phyloP scores from a whole-genome alignment of 2,329 filamentous ascomycete genomes.

The Helotiales sp. region DNA sequence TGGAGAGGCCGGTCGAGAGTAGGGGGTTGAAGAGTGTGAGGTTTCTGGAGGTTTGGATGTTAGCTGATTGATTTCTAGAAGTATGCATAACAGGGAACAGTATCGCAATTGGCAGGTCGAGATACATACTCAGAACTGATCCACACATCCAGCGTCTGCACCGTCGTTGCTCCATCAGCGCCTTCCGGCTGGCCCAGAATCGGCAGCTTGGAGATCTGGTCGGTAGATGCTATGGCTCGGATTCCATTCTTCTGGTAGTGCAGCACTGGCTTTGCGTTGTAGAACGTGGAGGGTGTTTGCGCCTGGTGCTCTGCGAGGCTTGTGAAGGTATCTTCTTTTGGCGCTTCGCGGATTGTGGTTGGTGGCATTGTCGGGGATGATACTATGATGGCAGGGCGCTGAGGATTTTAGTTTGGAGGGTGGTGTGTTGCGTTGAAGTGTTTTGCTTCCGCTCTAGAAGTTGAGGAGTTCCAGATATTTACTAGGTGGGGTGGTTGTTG shows the following conservation, averaged over 20 bases:
- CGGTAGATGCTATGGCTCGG: slow-evolving; percentile 61
- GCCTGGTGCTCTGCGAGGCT: slow-evolving; percentile 71
- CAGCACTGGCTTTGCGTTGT: slow-evolving; percentile 71
- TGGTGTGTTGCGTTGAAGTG: too few species aligned
- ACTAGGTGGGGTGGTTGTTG: background rate
- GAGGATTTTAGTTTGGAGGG: background rate
- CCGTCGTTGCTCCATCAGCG: slow-evolving; percentile 29
- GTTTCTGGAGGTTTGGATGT: too few species aligned
- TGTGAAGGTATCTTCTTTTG: slow-evolving; percentile 63
- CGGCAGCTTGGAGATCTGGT: slow-evolving; percentile 58
- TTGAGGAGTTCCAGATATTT: background rate
- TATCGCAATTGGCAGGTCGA: too few species aligned
- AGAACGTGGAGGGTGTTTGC: slow-evolving; percentile 75
- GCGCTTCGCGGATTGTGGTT: slow-evolving; percentile 62
- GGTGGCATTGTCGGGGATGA: slow-evolving; percentile 35
- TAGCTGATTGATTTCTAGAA: too few species aligned
- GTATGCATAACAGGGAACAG: too few species aligned
- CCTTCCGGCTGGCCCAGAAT: slow-evolving; percentile 45
- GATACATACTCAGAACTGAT: slow-evolving; percentile 65
- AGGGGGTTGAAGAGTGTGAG: slow-evolving; percentile 68
- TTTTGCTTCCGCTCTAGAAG: background rate
- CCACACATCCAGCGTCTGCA: slow-evolving; percentile 56
- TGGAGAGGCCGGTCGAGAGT: slow-evolving; percentile 64
- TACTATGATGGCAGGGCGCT: background rate
- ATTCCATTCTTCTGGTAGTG: slow-evolving; percentile 64